Conservation (phyloP, 169 alveolate species). For the Plasmodium vinckei region DNA sequence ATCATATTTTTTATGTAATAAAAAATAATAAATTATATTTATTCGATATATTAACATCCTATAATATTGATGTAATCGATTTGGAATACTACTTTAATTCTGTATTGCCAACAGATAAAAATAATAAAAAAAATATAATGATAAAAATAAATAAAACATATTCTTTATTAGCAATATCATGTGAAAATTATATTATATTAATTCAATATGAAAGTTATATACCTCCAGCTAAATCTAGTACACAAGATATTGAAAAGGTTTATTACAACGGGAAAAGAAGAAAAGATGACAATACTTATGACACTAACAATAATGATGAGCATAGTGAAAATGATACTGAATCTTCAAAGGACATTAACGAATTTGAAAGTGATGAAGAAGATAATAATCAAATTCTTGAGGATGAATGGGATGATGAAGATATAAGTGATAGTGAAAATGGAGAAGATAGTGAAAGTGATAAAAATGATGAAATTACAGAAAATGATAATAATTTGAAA, state of each 20-base stretch:
- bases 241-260: slow-evolving; percentile 14
- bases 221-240: slow-evolving; percentile 29
- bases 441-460: not conserved
- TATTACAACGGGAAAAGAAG: slow-evolving; percentile 10
- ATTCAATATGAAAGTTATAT: slow-evolving; percentile 56
- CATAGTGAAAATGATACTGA: not conserved
- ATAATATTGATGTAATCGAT: slow-evolving; percentile 53
- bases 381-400: slow-evolving; percentile 18
- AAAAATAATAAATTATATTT: slow-evolving; percentile 25
- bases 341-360: not conserved
- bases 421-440: not conserved
- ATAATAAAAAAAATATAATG: slow-evolving; percentile 15
- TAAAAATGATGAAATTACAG: slow-evolving; percentile 8
- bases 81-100: slow-evolving; percentile 14
- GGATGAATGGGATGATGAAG: slow-evolving; percentile 14
- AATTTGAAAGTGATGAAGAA: slow-evolving; percentile 11
- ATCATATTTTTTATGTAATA: slow-evolving; percentile 25
- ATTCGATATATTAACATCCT: slow-evolving; percentile 63
- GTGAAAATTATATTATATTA: slow-evolving; percentile 6
- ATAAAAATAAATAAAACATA: slow-evolving; percentile 63
- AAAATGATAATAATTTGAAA: not conserved
- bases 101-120: not conserved
- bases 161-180: slow-evolving; percentile 51
- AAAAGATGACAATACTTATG: not conserved
- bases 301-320: not conserved